A percentile compares a stretch with the other conserved stretches of the same genome.
These are phyloP conservation scores for Saccharomycopsis crataegensis DNA, from an alignment of 1,139 yeast species.

Conservation along the genomic window DNA sequence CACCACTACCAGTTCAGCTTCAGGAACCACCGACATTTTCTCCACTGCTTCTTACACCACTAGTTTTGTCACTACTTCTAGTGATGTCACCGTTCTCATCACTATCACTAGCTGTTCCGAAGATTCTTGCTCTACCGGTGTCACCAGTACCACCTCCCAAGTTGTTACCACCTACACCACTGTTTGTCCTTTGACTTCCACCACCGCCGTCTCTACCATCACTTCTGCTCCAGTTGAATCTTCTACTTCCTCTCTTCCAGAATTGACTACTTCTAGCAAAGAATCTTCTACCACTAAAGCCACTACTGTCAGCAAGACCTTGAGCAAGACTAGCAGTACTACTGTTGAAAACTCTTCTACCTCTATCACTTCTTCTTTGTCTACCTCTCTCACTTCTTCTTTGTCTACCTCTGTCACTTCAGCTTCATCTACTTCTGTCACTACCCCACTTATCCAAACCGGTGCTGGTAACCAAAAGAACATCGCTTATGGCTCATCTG, in stretches of 20 bases:
- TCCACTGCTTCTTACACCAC: background rate
- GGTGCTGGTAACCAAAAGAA: background rate
- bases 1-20: background rate
- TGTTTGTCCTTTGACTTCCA: background rate
- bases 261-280: background rate
- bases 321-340: background rate
- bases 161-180: background rate
- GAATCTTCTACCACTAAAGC: background rate
- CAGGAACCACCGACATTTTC: background rate
- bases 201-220: background rate
- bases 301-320: background rate
- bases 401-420: background rate
- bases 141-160: background rate
- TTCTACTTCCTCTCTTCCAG: background rate
- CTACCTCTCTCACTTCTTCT: background rate
- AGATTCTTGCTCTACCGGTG: background rate
- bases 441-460: background rate
- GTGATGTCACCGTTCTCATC: background rate
- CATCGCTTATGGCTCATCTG: conserved; percentile 5
- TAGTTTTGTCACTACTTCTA: background rate
- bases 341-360: background rate
- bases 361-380: background rate
- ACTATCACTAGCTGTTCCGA: background rate
- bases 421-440: background rate
- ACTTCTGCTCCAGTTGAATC: background rate